These are phyloP conservation scores for Naganishia friedmannii DNA, from an alignment of 768 basidiomycete genomes.

Conservation along the genomic window DNA sequence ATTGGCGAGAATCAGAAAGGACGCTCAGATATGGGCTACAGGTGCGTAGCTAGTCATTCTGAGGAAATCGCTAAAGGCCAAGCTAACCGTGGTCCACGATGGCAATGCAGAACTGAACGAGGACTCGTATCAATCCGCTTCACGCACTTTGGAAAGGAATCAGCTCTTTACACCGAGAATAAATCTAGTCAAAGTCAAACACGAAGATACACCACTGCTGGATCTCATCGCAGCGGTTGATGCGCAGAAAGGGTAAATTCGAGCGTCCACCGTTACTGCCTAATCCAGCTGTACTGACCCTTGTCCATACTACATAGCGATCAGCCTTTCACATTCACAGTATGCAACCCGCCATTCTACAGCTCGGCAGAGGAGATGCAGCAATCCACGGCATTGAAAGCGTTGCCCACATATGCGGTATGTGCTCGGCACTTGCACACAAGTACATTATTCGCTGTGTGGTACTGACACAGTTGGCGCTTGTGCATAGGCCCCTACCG, in stretches of 20 bases:
- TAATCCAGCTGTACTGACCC: conserved; percentile 44
- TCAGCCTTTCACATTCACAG: conserved; percentile 65
- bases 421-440: neutral
- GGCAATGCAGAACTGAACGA: conserved; percentile 65
- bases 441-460: conserved; percentile 36
- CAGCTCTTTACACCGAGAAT: conserved; percentile 52
- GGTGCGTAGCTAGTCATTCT: conserved; percentile 55
- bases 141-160: conserved; percentile 62
- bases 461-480: neutral
- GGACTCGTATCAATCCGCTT: conserved; percentile 61
- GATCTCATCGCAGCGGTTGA: neutral
- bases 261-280: neutral
- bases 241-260: neutral
- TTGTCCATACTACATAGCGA: neutral
- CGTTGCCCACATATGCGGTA: conserved; percentile 64
- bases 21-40: conserved; percentile 67
- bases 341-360: conserved; percentile 98
- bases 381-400: conserved; percentile 63
- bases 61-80: neutral
- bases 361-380: conserved; percentile 66
- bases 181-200: neutral
- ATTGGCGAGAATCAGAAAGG: conserved; percentile 58
- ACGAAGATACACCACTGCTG: neutral
- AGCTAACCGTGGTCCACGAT: neutral
- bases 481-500: conserved; percentile 64